phyloP scores from a whole-genome alignment of 352 stramenopile species.

The Globisporangium cylindrosporum region DNA sequence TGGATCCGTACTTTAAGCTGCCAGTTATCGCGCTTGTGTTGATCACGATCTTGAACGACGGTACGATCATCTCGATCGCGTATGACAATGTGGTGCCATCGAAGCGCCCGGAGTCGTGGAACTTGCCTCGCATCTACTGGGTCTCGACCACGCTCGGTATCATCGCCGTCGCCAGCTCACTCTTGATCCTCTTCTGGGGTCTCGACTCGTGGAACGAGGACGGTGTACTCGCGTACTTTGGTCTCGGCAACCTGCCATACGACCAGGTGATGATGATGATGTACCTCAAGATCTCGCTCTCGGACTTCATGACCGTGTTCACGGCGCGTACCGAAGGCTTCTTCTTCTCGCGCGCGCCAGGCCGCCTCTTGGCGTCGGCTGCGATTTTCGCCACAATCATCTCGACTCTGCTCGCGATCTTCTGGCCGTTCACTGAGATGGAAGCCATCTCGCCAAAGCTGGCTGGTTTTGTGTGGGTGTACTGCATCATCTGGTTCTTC shows the following conservation, averaged over 20 bases:
- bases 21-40: constrained; percentile 92
- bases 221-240: constrained; percentile 55
- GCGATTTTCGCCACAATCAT: constrained; percentile 73
- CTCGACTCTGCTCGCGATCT: constrained; percentile 81
- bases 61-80: constrained; percentile 90
- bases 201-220: constrained; percentile 82
- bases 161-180: constrained; percentile 78
- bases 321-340: constrained; percentile 78
- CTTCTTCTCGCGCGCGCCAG: constrained; percentile 79
- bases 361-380: constrained; percentile 64
- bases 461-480: constrained; percentile 85
- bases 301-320: constrained; percentile 93
- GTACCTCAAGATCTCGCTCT: constrained; percentile 94
- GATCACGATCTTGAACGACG: constrained; percentile 95
- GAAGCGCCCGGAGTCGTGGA: constrained; percentile 67
- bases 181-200: constrained; percentile 82
- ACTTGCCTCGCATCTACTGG: constrained; percentile 62
- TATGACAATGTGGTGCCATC: constrained; percentile 86
- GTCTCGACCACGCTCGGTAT: constrained; percentile 55
- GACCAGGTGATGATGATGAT: constrained; percentile 91
- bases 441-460: constrained; percentile 75
- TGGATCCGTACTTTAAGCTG: constrained; percentile 88
- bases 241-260: constrained; percentile 76
- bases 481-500: constrained; percentile 85
- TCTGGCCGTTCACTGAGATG: constrained; percentile 82